A percentile compares a stretch with the other conserved stretches of the same genome.
Conservation (phyloP, 1,284 basidiomycete genomes). For the Sanghuangporus weigelae region DNA sequence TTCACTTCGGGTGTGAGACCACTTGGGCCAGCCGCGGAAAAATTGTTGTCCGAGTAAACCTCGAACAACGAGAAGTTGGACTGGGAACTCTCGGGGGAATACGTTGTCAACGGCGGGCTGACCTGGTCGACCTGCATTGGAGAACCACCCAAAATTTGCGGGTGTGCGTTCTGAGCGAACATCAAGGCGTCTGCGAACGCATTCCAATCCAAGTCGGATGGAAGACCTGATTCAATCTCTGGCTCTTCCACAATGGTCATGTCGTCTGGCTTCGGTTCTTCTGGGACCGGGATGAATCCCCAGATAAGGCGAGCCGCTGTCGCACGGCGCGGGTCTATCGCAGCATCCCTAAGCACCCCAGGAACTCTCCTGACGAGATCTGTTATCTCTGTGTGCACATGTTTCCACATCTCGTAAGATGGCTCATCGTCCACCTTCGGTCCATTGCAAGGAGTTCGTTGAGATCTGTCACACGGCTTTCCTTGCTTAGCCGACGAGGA, state of each 20-base stretch:
- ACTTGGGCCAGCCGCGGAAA: neutral
- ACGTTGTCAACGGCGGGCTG: neutral
- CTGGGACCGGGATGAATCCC: neutral
- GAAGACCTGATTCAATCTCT: neutral
- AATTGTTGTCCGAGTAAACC: neutral
- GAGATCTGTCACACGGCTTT: neutral
- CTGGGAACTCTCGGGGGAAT: neutral
- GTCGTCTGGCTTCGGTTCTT: neutral
- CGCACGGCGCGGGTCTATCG: neutral
- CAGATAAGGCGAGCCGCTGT: constrained; percentile 1
- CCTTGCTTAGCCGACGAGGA: neutral
- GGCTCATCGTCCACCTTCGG: neutral
- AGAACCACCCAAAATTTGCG: neutral
- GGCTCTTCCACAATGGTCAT: neutral
- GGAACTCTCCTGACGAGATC: constrained; percentile 5
- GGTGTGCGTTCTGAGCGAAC: neutral
- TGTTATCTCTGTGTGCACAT: neutral
- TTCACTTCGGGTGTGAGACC: neutral
- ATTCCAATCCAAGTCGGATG: constrained; percentile 7
- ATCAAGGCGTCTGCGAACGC: constrained; percentile 3
- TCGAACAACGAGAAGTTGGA: neutral
- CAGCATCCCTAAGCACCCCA: neutral
- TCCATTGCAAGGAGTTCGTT: neutral
- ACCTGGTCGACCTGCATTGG: neutral
- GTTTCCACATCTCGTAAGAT: neutral